A percentile compares a stretch with the other conserved stretches of the same genome.
Evolutionary conservation across 148 eudicot species (phyloP).

Genomic region (Rhododendron williamsianum): DNA sequence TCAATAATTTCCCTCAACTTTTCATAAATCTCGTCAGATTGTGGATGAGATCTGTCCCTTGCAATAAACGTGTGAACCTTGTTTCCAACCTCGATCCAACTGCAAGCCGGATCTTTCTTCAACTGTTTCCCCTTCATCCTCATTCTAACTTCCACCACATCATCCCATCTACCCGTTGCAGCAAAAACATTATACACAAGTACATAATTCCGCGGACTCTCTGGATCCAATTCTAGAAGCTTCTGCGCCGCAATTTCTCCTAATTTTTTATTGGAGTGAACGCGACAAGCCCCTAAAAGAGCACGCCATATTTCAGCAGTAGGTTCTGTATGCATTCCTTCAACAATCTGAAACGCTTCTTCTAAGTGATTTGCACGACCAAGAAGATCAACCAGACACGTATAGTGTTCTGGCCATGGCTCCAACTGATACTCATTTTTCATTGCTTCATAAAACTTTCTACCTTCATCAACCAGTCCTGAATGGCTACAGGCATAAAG

Average conservation of each 20-base stretch:
- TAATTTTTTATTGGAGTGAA: slow-evolving; percentile 45
- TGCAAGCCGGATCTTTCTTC: slow-evolving; percentile 88
- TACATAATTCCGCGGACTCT: slow-evolving; percentile 67
- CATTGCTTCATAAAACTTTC: slow-evolving; percentile 46
- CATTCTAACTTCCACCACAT: slow-evolving; percentile 51
- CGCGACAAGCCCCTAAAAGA: slow-evolving; percentile 74
- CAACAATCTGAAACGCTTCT: slow-evolving; percentile 68
- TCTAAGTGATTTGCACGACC: slow-evolving; percentile 73
- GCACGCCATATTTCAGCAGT: slow-evolving; percentile 64
- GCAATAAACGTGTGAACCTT: slow-evolving; percentile 64
- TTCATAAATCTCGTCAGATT: slow-evolving; percentile 41
- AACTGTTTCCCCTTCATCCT: slow-evolving; percentile 60
- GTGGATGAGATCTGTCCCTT: slow-evolving; percentile 71
- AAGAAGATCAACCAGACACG: slow-evolving; percentile 83
- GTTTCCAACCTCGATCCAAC: slow-evolving; percentile 80
- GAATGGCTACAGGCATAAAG: slow-evolving; percentile 93
- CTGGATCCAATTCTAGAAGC: slow-evolving; percentile 61
- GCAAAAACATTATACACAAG: slow-evolving; percentile 73
- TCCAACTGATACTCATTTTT: slow-evolving; percentile 41
- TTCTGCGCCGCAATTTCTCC: slow-evolving; percentile 63
- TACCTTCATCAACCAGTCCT: slow-evolving; percentile 60
- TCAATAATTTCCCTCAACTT: slow-evolving; percentile 42
- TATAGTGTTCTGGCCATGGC: slow-evolving; percentile 88
- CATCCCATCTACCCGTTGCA: slow-evolving; percentile 63
- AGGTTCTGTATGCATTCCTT: slow-evolving; percentile 56